These are phyloP conservation scores for Quercus phellos DNA, from an alignment of 331 rosid genomes.

Conservation along the genomic window DNA sequence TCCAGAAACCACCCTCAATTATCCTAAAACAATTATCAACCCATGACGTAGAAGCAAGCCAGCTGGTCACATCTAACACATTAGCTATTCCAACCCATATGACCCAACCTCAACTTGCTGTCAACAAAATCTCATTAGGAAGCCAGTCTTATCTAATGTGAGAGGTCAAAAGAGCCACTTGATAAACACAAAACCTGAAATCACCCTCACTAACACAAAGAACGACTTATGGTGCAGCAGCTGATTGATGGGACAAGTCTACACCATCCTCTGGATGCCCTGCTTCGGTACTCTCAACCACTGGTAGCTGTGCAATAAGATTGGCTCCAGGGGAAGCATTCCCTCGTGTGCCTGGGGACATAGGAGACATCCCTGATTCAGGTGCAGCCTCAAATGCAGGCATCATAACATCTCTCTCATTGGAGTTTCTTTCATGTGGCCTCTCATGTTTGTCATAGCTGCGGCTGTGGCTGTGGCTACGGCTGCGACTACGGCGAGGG, in stretches of 20 bases:
- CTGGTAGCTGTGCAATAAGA: slow-evolving; percentile 29
- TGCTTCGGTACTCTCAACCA: slow-evolving; percentile 17
- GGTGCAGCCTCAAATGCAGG: slow-evolving; percentile 35
- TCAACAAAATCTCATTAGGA: slow-evolving; percentile 16
- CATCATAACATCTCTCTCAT: slow-evolving; percentile 18
- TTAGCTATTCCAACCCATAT: not conserved
- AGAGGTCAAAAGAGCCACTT: slow-evolving; percentile 6
- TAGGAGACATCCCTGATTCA: slow-evolving; percentile 29
- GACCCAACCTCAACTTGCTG: slow-evolving; percentile 3
- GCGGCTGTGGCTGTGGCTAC: slow-evolving; percentile 24
- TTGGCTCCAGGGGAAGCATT: slow-evolving; percentile 20
- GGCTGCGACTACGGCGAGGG: slow-evolving; percentile 35
- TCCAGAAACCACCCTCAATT: not conserved
- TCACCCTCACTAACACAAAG: slow-evolving; percentile 14
- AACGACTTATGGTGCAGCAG: slow-evolving; percentile 20
- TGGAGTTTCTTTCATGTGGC: slow-evolving; percentile 30
- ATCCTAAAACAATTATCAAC: not conserved
- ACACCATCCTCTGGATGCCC: slow-evolving; percentile 32
- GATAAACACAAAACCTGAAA: slow-evolving; percentile 9
- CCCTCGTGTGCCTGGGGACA: slow-evolving; percentile 28
- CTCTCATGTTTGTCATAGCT: slow-evolving; percentile 39
- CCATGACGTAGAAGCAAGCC: not conserved
- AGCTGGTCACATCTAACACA: not conserved
- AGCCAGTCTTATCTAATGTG: slow-evolving; percentile 6
- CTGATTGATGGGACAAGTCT: slow-evolving; percentile 24